phyloP scores from a whole-genome alignment of 352 stramenopile species.

The Phytopythium aichiense region DNA sequence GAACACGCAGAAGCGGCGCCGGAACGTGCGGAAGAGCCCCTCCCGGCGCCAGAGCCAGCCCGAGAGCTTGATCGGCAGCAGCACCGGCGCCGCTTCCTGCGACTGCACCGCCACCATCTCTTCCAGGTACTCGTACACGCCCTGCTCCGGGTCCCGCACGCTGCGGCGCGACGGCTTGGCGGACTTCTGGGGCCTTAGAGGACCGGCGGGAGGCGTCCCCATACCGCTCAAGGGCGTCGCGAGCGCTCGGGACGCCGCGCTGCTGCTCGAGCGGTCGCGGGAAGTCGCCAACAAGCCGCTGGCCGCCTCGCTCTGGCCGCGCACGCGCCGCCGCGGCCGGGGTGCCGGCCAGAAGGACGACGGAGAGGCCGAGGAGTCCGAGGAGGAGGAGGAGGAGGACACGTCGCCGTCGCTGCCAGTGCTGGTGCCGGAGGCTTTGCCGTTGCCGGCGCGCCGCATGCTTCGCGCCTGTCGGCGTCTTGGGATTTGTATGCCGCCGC shows the following conservation, averaged over 20 bases:
- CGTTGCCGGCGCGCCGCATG: background rate
- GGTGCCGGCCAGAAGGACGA: background rate
- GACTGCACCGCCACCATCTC: conserved; percentile 23
- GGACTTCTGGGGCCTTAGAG: background rate
- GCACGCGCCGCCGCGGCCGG: background rate
- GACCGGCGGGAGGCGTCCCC: background rate
- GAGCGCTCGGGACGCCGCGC: background rate
- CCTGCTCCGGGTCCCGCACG: conserved; percentile 43
- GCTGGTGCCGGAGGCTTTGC: background rate
- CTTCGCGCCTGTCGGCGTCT: background rate
- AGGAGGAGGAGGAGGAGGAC: background rate
- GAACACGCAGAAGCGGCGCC: conserved; percentile 60
- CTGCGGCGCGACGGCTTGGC: conserved; percentile 14
- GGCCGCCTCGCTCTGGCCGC: background rate
- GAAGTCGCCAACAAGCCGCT: background rate
- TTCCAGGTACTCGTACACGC: conserved; percentile 62
- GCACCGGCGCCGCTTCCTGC: conserved; percentile 7
- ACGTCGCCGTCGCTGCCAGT: conserved; percentile 6
- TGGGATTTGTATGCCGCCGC: background rate
- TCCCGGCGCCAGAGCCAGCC: conserved; percentile 60
- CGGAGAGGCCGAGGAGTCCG: background rate
- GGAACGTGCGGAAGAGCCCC: conserved; percentile 36
- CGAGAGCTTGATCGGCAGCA: conserved; percentile 32
- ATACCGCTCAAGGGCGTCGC: background rate
- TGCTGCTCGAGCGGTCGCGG: background rate